A percentile compares a stretch with the other conserved stretches of the same genome.
These are phyloP conservation scores for Barbatosphaeria neglecta DNA, from an alignment of 495 filamentous ascomycete genomes.

Conservation along the genomic window DNA sequence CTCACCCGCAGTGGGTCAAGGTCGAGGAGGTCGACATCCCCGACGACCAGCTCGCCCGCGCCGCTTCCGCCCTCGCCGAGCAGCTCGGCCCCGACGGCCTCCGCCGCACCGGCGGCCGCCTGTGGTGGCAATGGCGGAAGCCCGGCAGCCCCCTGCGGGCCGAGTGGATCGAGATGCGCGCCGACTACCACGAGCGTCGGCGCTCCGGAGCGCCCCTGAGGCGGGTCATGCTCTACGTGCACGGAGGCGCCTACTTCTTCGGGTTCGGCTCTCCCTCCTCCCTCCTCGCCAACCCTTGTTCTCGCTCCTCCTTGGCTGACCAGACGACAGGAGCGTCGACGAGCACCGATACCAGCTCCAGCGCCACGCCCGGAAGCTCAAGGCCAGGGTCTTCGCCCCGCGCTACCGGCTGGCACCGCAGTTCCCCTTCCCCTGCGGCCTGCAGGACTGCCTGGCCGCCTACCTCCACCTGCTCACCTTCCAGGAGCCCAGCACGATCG, in stretches of 20 bases:
- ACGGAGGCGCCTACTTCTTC: constrained; percentile 64
- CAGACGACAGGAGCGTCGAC: constrained; percentile 49
- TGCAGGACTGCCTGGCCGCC: constrained; percentile 77
- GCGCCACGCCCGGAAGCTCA: constrained; percentile 84
- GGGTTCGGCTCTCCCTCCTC: constrained; percentile 26
- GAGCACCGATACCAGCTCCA: constrained; percentile 96
- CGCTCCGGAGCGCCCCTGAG: constrained; percentile 43
- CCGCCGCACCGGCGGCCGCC: constrained; percentile 60
- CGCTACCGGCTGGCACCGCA: constrained; percentile 83
- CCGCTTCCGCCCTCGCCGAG: constrained; percentile 49
- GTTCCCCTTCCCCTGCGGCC: constrained; percentile 85
- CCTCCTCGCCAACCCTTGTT: too few relatives aligned
- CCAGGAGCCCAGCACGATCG: constrained; percentile 65
- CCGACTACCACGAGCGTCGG: constrained; percentile 63
- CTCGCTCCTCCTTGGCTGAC: too few relatives aligned
- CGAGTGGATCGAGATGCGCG: constrained; percentile 93
- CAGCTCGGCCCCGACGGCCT: constrained; percentile 71
- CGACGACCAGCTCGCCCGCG: constrained; percentile 41
- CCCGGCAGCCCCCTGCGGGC: constrained; percentile 51
- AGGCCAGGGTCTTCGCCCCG: constrained; percentile 78
- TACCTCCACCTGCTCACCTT: constrained; percentile 70
- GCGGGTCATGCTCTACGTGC: constrained; percentile 85
- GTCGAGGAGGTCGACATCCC: constrained; percentile 63
- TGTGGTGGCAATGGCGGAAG: constrained; percentile 91
- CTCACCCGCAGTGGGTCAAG: constrained; percentile 77